Percentiles rank a stretch among this genome's conserved stretches.
These are phyloP conservation scores for Pyrenophora seminiperda DNA, from an alignment of 2,329 filamentous ascomycete species.

Conservation along the genomic window DNA sequence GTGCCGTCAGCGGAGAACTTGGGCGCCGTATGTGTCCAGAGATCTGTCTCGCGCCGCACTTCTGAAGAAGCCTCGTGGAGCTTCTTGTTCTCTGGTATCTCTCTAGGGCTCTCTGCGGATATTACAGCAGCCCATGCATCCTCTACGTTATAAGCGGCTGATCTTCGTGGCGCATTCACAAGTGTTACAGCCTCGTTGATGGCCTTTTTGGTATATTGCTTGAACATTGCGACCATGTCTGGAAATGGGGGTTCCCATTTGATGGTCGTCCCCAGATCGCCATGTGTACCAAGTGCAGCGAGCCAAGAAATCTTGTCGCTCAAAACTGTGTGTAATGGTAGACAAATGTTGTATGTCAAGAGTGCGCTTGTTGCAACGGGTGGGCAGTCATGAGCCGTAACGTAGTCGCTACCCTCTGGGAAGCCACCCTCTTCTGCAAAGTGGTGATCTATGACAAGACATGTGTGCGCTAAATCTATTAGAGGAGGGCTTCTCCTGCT, in stretches of 20 bases:
- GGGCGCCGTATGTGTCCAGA: slow-evolving; percentile 65
- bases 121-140: slow-evolving; percentile 66
- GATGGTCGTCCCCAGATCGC: slow-evolving; percentile 66
- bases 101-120: slow-evolving; percentile 56
- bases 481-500: slow-evolving; percentile 62
- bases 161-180: slow-evolving; percentile 68
- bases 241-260: slow-evolving; percentile 72
- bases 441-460: slow-evolving; percentile 70
- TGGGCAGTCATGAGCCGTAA: slow-evolving; percentile 67
- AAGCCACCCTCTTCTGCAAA: slow-evolving; percentile 62
- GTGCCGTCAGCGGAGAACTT: slow-evolving; percentile 67
- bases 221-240: slow-evolving; percentile 66
- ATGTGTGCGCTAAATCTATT: slow-evolving; percentile 56
- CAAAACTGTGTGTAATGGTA: slow-evolving; percentile 59
- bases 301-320: slow-evolving; percentile 62
- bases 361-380: slow-evolving; percentile 69
- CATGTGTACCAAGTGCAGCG: slow-evolving; percentile 68
- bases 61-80: slow-evolving; percentile 62
- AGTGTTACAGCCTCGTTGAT: slow-evolving; percentile 67
- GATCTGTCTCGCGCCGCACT: slow-evolving; percentile 65
- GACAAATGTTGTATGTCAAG: slow-evolving; percentile 68
- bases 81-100: slow-evolving; percentile 56
- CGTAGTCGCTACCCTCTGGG: slow-evolving; percentile 59
- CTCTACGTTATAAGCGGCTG: slow-evolving; percentile 63
- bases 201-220: slow-evolving; percentile 64